Evolutionary conservation across 805 yeast genomes (phyloP).

Genomic region (Wickerhamiella sorbophila): DNA sequence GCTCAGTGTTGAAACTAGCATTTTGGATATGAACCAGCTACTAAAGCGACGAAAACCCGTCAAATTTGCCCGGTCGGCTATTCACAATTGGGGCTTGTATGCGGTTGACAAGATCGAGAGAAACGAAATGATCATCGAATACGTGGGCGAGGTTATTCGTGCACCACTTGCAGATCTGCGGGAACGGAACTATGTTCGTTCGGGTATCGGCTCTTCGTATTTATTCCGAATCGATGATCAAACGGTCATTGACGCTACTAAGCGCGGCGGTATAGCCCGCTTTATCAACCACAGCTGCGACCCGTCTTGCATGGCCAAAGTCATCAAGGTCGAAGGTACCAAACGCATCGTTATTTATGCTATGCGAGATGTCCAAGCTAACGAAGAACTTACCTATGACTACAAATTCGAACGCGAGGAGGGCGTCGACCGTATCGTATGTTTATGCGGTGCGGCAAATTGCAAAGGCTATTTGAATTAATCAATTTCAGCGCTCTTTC

Average conservation of each 20-base stretch:
- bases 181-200: conserved; percentile 68
- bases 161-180: conserved; percentile 90
- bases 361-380: conserved; percentile 63
- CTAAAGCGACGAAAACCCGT: conserved; percentile 54
- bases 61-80: conserved; percentile 91
- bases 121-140: conserved; percentile 93
- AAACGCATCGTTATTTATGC: conserved; percentile 94
- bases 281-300: conserved; percentile 95
- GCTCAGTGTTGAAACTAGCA: not conserved
- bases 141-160: conserved; percentile 87
- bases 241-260: conserved; percentile 93
- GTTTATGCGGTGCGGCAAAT: conserved; percentile 89
- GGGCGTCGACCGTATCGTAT: conserved; percentile 73
- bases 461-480: conserved; percentile 85
- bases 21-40: not conserved
- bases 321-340: conserved; percentile 85
- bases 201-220: conserved; percentile 93
- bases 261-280: conserved; percentile 92
- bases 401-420: conserved; percentile 88
- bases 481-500: conserved; percentile 7
- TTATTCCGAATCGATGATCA: conserved; percentile 85
- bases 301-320: conserved; percentile 95
- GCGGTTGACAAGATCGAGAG: conserved; percentile 94
- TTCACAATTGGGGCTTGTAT: conserved; percentile 96
- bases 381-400: conserved; percentile 78